Evolutionary conservation across 352 stramenopile species (phyloP).

Genomic region (Globisporangium cederbergense): DNA sequence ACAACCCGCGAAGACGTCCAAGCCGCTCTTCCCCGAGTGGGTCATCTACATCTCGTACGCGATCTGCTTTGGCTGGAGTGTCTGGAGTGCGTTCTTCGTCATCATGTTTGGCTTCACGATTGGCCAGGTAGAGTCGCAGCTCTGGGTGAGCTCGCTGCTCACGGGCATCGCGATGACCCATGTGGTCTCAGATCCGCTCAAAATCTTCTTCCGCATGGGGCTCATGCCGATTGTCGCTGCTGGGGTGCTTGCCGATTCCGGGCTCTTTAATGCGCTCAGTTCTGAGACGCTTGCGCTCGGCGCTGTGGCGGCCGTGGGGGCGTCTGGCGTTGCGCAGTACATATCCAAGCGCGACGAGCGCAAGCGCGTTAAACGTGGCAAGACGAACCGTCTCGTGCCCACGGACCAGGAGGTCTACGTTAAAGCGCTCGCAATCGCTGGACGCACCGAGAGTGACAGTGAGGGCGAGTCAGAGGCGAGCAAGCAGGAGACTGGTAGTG

Average conservation of each 20-base stretch:
- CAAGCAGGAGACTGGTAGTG: not conserved
- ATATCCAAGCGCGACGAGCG: slow-evolving; percentile 31
- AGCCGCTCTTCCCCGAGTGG: slow-evolving; percentile 69
- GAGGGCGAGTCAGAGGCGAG: slow-evolving; percentile 11
- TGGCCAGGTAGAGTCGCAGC: slow-evolving; percentile 48
- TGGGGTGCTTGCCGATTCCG: slow-evolving; percentile 44
- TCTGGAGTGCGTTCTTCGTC: slow-evolving; percentile 65
- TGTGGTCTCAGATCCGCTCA: slow-evolving; percentile 59
- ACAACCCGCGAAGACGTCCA: slow-evolving; percentile 40
- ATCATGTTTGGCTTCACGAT: slow-evolving; percentile 70
- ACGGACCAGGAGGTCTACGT: slow-evolving; percentile 20
- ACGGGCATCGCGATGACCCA: slow-evolving; percentile 55
- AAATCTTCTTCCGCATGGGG: slow-evolving; percentile 70
- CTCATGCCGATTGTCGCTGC: slow-evolving; percentile 63
- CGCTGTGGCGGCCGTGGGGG: slow-evolving; percentile 37
- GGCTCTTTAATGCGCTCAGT: slow-evolving; percentile 51
- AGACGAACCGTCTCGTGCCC: slow-evolving; percentile 29
- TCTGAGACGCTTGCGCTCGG: slow-evolving; percentile 45
- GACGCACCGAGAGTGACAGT: slow-evolving; percentile 4
- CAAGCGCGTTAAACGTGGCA: slow-evolving; percentile 16
- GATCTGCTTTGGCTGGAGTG: slow-evolving; percentile 50
- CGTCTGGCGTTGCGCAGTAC: slow-evolving; percentile 44
- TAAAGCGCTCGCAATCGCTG: slow-evolving; percentile 21
- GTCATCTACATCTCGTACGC: slow-evolving; percentile 69
- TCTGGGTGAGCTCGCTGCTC: slow-evolving; percentile 60